These are phyloP conservation scores for Arabidopsis arenosa DNA, from an alignment of 345 rosid species.

Conservation along the genomic window DNA sequence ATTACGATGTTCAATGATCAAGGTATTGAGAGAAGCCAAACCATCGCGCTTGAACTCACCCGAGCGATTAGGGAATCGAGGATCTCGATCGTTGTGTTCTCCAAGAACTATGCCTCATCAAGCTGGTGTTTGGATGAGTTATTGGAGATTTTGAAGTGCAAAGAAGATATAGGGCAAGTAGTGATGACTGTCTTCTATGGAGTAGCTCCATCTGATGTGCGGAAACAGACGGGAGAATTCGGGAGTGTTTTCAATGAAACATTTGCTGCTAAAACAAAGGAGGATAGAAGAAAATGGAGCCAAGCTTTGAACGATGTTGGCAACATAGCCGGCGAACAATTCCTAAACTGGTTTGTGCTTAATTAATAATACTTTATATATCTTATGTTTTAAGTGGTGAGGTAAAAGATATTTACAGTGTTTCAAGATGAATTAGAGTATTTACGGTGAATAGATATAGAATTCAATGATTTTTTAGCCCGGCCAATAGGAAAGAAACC, in stretches of 20 bases:
- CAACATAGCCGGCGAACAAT: background rate
- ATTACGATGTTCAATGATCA: too few relatives aligned
- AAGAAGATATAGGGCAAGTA: background rate
- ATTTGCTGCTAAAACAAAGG: background rate
- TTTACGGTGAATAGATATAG: too few relatives aligned
- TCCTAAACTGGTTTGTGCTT: too few relatives aligned
- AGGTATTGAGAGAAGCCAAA: background rate
- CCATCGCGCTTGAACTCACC: background rate
- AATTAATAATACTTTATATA: too few relatives aligned
- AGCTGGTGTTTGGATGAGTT: background rate
- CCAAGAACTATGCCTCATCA: background rate
- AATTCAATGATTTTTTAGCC: too few relatives aligned
- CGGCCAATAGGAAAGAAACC: too few relatives aligned
- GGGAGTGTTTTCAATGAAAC: background rate
- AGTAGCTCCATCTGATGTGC: constrained; percentile 1
- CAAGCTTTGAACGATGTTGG: constrained; percentile 11
- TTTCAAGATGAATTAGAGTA: too few relatives aligned
- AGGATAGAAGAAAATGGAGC: background rate
- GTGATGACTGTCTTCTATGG: background rate
- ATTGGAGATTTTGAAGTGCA: constrained; percentile 16
- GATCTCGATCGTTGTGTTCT: background rate
- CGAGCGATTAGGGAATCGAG: background rate
- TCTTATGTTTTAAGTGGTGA: too few relatives aligned
- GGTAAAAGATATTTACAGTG: too few relatives aligned
- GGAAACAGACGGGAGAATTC: background rate